Conservation (phyloP, 1,284 basidiomycete species). For the Cryptococcus sp. region DNA sequence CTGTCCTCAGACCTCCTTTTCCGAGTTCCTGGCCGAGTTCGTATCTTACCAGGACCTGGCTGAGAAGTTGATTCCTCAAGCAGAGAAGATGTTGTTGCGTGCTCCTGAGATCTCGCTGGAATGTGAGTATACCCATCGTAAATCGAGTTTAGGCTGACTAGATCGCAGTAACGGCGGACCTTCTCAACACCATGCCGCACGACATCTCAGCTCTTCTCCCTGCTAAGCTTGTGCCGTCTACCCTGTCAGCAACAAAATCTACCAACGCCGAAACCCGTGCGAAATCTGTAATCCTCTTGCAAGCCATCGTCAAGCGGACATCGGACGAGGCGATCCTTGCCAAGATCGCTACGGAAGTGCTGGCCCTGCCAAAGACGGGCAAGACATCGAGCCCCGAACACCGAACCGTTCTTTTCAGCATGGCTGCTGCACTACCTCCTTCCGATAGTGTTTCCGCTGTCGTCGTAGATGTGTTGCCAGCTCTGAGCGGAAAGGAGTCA, state of each 20-base stretch:
- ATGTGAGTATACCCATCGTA: conserved; percentile 20
- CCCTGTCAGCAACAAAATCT: conserved; percentile 75
- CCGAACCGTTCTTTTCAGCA: conserved; percentile 74
- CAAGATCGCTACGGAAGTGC: conserved; percentile 64
- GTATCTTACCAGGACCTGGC: conserved; percentile 33
- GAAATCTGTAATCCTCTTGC: conserved; percentile 65
- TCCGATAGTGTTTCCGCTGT: conserved; percentile 59
- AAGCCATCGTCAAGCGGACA: conserved; percentile 57
- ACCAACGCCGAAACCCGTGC: conserved; percentile 66
- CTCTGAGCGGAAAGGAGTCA: conserved; percentile 75
- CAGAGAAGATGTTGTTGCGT: conserved; percentile 50
- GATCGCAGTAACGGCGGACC: conserved; percentile 38
- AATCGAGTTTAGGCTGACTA: conserved; percentile 3
- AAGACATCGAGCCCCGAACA: conserved; percentile 87
- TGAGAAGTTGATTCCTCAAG: conserved; percentile 44
- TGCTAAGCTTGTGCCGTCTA: conserved; percentile 65
- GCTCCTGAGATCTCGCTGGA: conserved; percentile 49
- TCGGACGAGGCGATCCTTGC: conserved; percentile 43
- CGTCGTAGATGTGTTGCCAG: conserved; percentile 61
- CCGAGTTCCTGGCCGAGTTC: conserved; percentile 38
- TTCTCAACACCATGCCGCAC: conserved; percentile 49
- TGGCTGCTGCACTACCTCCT: conserved; percentile 65
- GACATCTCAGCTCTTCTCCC: conserved; percentile 62
- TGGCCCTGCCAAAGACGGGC: conserved; percentile 71
- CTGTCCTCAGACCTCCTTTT: conserved; percentile 22